Base-by-base conservation (phyloP, 2,329 filamentous ascomycete genomes). In the Talaromyces atroroseus region DNA sequence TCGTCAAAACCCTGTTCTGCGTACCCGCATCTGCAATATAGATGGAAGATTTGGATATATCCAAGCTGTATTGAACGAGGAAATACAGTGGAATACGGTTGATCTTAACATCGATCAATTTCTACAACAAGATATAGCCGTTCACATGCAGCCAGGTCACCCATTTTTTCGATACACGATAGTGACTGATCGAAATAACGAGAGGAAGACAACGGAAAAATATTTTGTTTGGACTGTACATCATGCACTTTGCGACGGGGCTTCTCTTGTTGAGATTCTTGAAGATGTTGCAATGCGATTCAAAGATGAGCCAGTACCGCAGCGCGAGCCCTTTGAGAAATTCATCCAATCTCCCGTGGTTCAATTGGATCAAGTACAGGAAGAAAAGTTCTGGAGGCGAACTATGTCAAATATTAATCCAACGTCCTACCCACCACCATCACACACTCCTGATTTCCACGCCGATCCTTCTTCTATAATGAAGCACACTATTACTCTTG, bases 171-270 rank as follows among this genome's bases (percentile, higher is more conserved):
- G 40, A 44, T 44, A 44, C 18, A 12, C 40, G 11, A 44, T 44
- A 44, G 7, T 44, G 3, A 44, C 40, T 23, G 40, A 44, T 21
- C n/a, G 20, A 12, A 21, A 11, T 2, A 44, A 44, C 12, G 20
- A 23, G 8, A n/a, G 40, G 4, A 10, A 6, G 8, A 44, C 7
- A 14, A 44, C 18, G 23, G 18, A 44, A 14, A 44, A 23, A 8
- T 64, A 71, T 52, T 66, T 77, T 18, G 64, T 73, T 12, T 71
- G 71, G 57, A 74, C 72, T 1, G 67, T 71, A 57, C 74, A 77
- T 59, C 74, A 76, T 56, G 70, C 71, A 10, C 60, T 76, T 1
- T 77, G 76, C 58, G 75, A 77, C 59, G 74, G 71, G 3, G 66
- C 63, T 62, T 62, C 55, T 46, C 57, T 64, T 18, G 40, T 23